Evolutionary conservation across 192 early-diverging fungal species (phyloP).

Genomic region (Rhizophlyctis rosea): DNA sequence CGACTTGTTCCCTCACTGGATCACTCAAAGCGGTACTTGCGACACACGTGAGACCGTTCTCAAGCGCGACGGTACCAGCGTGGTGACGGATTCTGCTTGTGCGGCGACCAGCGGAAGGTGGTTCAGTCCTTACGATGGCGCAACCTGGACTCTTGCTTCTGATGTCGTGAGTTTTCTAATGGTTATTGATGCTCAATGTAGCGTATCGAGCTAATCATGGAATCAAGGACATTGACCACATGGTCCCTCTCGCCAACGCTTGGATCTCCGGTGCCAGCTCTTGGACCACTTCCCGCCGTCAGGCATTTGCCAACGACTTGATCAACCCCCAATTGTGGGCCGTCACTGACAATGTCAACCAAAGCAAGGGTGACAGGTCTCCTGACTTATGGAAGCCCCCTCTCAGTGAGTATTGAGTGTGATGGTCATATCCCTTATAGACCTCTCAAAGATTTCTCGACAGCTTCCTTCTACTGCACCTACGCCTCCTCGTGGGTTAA

Average conservation of each 20-base stretch:
- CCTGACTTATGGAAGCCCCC: constrained; percentile 6
- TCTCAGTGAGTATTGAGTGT: background rate
- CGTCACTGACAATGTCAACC: constrained; percentile 1
- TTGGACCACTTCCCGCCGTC: constrained; percentile 7
- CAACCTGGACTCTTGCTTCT: background rate
- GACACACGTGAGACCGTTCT: background rate
- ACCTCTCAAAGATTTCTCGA: background rate
- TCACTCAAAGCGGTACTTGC: background rate
- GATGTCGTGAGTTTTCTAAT: background rate
- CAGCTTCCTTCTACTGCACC: background rate
- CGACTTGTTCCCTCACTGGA: background rate
- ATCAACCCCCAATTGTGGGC: constrained; percentile 4
- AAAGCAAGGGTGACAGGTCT: background rate
- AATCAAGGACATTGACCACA: constrained; percentile 2
- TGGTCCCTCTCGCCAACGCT: background rate
- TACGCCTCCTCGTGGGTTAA: background rate
- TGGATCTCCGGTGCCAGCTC: constrained; percentile 3
- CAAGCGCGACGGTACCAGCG: background rate
- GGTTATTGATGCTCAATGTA: background rate
- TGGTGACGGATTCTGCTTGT: background rate
- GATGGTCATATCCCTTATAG: background rate
- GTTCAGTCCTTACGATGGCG: background rate
- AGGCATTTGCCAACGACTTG: constrained; percentile 5
- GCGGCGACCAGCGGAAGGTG: background rate
- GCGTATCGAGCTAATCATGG: background rate